Evolutionary conservation across 2,329 filamentous ascomycete species (phyloP).

Genomic region (Cladobotryum protrusum): DNA sequence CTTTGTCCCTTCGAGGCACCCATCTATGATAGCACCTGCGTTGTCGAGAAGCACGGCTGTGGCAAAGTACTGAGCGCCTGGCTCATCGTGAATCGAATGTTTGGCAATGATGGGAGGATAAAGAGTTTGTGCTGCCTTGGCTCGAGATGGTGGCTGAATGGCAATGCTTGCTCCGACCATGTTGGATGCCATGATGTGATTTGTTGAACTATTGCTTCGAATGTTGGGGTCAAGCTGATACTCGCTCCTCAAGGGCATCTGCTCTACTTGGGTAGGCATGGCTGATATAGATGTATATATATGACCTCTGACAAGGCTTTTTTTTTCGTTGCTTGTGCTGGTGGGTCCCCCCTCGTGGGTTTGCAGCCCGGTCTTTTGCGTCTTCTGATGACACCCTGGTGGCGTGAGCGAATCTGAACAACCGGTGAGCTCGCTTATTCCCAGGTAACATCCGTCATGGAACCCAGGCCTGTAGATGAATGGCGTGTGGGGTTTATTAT

Average conservation of each 20-base stretch:
- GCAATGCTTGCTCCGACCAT: conserved; percentile 12
- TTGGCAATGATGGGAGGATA: conserved; percentile 19
- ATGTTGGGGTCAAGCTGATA: background rate
- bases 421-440: background rate
- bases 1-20: conserved; percentile 15
- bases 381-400: background rate
- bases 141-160: conserved; percentile 20
- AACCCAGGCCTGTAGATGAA: background rate
- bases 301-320: background rate
- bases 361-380: background rate
- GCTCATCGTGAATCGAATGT: conserved; percentile 7
- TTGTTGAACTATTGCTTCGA: background rate
- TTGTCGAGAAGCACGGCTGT: conserved; percentile 19
- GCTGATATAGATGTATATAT: background rate
- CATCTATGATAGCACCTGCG: conserved; percentile 15
- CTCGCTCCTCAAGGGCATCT: background rate
- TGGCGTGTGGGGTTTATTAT: background rate
- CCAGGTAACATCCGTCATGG: background rate
- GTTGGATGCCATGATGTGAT: conserved; percentile 9
- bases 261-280: conserved; percentile 5
- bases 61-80: conserved; percentile 20
- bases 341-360: background rate
- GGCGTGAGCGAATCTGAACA: background rate
- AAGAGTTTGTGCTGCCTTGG: conserved; percentile 14
- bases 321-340: background rate